Conservation (phyloP, 306 rosid genomes). For the Morella rubra region DNA sequence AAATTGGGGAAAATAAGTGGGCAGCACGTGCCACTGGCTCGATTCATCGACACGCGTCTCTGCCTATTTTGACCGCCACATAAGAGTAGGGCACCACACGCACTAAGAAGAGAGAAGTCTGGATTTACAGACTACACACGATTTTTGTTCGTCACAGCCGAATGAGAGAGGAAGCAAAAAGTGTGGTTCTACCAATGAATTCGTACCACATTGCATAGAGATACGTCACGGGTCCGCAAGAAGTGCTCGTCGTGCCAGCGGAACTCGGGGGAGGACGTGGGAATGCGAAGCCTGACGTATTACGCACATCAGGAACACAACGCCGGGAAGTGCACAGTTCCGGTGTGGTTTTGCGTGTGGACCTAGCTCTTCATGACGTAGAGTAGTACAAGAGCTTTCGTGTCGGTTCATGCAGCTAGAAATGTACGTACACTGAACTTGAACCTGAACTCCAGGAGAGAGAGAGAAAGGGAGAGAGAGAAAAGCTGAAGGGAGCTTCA, state of each 20-base stretch:
- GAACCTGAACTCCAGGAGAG: too few relatives aligned
- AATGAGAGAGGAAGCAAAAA: neutral
- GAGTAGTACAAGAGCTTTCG: too few relatives aligned
- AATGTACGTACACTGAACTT: too few relatives aligned
- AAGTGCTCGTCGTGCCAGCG: neutral
- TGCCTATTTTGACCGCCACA: neutral
- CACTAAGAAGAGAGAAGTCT: neutral
- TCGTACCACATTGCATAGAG: neutral
- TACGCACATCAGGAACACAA: neutral
- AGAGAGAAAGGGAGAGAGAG: too few relatives aligned
- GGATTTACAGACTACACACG: neutral
- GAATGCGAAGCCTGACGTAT: neutral
- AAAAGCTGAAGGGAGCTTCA: too few relatives aligned
- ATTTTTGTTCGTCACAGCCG: neutral
- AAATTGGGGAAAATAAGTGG: constrained; percentile 4
- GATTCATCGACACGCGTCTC: constrained; percentile 5
- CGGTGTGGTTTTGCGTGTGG: too few relatives aligned
- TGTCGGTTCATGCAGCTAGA: too few relatives aligned
- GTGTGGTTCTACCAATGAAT: neutral
- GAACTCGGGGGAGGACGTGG: neutral
- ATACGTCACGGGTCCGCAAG: neutral
- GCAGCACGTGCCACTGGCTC: neutral
- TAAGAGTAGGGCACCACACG: neutral
- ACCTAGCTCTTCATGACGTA: too few relatives aligned
- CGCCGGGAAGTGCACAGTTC: neutral